Evolutionary conservation across 495 filamentous ascomycete genomes (phyloP).

Genomic region (Pseudotulostoma volvatum): DNA sequence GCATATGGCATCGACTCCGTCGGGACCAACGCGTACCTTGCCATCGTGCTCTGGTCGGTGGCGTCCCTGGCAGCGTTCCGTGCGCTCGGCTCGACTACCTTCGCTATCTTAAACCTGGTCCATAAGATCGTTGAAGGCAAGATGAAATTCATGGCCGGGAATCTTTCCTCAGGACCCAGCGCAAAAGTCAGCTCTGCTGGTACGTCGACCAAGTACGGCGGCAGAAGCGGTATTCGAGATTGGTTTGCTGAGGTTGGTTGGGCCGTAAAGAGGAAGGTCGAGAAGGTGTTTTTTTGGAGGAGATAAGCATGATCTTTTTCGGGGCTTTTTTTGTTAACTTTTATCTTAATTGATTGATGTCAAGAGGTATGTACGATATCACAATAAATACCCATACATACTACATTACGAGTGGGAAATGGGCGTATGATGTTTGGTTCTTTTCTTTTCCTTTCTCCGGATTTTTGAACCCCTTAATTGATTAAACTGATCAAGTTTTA

Average conservation of each 20-base stretch:
- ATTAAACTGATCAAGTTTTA: too few species aligned
- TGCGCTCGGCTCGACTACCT: slow-evolving; percentile 63
- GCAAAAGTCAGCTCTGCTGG: slow-evolving; percentile 13
- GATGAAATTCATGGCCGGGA: slow-evolving; percentile 41
- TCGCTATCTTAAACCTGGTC: slow-evolving; percentile 64
- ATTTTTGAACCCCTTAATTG: too few species aligned
- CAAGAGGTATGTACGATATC: too few species aligned
- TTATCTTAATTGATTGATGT: too few species aligned
- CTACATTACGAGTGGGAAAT: too few species aligned
- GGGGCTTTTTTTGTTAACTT: too few species aligned
- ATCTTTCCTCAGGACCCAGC: slow-evolving; percentile 17
- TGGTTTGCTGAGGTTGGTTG: slow-evolving; percentile 22
- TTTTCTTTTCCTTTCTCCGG: too few species aligned
- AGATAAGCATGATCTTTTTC: too few species aligned
- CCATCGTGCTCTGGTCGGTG: slow-evolving; percentile 85
- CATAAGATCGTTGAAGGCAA: slow-evolving; percentile 76
- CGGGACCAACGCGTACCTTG: slow-evolving; percentile 80
- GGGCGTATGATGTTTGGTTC: too few species aligned
- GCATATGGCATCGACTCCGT: slow-evolving; percentile 49
- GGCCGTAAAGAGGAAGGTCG: slow-evolving; percentile 18
- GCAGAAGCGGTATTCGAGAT: slow-evolving; percentile 21
- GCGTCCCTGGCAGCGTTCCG: slow-evolving; percentile 73
- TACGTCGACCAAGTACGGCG: slow-evolving; percentile 19
- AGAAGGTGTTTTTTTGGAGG: slow-evolving; percentile 31
- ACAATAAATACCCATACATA: too few species aligned